Evolutionary conservation across 2,329 filamentous ascomycete species (phyloP), one percentile per base, ranked within the genome.

Genomic region (Paraphaeosphaeria sporulosa): DNA sequence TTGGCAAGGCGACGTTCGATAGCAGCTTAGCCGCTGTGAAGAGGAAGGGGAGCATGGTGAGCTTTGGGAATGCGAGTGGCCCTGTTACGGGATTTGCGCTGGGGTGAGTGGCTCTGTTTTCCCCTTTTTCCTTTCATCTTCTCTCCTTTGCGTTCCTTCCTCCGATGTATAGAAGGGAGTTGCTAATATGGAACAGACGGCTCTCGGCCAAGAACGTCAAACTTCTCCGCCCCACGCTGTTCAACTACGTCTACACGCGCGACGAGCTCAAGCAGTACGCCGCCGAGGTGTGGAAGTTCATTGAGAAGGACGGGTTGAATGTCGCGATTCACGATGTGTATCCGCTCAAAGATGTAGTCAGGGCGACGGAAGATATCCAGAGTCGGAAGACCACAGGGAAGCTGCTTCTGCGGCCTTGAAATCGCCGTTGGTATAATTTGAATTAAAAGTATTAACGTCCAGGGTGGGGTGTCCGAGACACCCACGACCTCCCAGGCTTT

Each of bases 1-100:
- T 97, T 2, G 94, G 93, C 13, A 92, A 92, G 80, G 84, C 85
- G 51, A 97, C 94, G 0, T 96, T 95, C 79, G 92, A 97, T 67
- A 83, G 86, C 21, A 90, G 89, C 70, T 76, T 97, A 64, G 87
- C 93, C 65, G 86, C 88, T 68, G 84, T 94, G 56, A 90, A 89
- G 67, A 78, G 89, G 64, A 96, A 96, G 81, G 94, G 93, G 5
- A 90, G 84, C 1, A 79, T 96, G 70, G 84, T 93, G 27, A 89
- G 87, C 51, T 96, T 94, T 79, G 93, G 93, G 3, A 96, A 96
- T 78, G 90, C 92, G 8, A 86, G 88, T 78, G 94, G 93, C 5
- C 85, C 90, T 3, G 90, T 95, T 1, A 88, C 89, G n/a, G 91
- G 92, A 0, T 78, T 90, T 65, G 78, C 82, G 50, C 83, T 90